phyloP scores from a whole-genome alignment of 345 rosid genomes.

The Firmiana major region DNA sequence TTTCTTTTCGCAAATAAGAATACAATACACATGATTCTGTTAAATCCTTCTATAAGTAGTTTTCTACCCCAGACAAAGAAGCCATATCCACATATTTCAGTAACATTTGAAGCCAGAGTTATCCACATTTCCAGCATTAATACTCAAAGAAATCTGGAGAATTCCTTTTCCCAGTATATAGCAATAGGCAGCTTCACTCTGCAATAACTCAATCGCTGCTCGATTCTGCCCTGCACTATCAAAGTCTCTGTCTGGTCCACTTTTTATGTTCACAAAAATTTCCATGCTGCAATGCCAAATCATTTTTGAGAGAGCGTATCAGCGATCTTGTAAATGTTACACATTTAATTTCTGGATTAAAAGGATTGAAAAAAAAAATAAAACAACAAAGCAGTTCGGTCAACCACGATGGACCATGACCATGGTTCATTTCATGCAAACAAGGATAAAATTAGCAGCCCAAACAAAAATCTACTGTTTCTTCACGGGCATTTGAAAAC shows the following conservation, averaged over 20 bases:
- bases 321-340: conserved; percentile 1
- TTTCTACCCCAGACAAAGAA: conserved; percentile 18
- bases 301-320: neutral
- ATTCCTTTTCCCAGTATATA: conserved; percentile 11
- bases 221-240: neutral
- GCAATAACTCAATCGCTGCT: conserved; percentile 7
- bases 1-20: conserved; percentile 1
- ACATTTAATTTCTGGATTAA: neutral
- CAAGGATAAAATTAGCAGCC: neutral
- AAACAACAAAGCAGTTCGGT: neutral
- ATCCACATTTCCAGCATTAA: conserved; percentile 31
- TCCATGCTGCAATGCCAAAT: conserved; percentile 38
- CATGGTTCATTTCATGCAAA: neutral
- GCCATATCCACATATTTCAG: conserved; percentile 32
- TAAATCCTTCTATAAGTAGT: conserved; percentile 20
- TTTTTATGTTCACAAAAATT: conserved; percentile 32
- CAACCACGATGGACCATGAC: neutral
- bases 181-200: conserved; percentile 6
- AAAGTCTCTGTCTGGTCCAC: neutral
- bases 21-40: conserved; percentile 14
- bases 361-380: too few species aligned
- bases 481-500: neutral
- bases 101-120: conserved; percentile 17
- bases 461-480: neutral
- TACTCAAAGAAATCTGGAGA: conserved; percentile 4